phyloP scores from a whole-genome alignment of 495 filamentous ascomycete species.

The Aspergillus wentii region DNA sequence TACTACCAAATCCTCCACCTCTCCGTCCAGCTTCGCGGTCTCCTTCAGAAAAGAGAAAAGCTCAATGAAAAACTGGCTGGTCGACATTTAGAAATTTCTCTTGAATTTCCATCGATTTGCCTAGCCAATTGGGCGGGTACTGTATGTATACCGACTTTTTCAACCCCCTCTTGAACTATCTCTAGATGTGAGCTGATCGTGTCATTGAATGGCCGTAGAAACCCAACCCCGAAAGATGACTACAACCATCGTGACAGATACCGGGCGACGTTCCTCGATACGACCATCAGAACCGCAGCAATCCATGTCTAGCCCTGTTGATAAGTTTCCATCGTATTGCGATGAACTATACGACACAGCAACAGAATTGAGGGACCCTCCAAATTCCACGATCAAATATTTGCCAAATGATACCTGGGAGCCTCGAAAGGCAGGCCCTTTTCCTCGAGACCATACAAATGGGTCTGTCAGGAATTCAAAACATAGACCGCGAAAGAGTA shows the following conservation, averaged over 20 bases:
- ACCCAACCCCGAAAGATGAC: constrained; percentile 25
- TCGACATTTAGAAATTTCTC: no score
- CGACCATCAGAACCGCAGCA: constrained; percentile 37
- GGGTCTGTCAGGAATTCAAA: constrained; percentile 45
- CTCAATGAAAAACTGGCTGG: no score
- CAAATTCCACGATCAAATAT: constrained; percentile 29
- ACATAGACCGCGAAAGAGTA: constrained; percentile 73
- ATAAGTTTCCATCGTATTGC: constrained; percentile 40
- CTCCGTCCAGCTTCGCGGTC: no score
- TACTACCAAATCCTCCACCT: no score
- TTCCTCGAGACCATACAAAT: constrained; percentile 30
- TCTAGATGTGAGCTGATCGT: no score
- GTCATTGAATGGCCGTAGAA: no score
- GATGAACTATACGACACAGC: constrained; percentile 29
- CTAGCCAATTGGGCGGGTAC: no score
- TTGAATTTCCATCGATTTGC: no score
- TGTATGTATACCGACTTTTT: no score
- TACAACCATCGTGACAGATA: constrained; percentile 40
- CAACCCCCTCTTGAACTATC: no score
- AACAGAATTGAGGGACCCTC: constrained; percentile 15
- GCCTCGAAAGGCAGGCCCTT: constrained; percentile 25
- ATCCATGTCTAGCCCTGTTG: constrained; percentile 33
- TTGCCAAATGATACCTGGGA: constrained; percentile 32
- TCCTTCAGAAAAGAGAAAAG: no score
- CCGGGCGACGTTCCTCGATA: constrained; percentile 40